Base-by-base conservation (phyloP, 352 stramenopile species). In the Pythium oligandrum region DNA sequence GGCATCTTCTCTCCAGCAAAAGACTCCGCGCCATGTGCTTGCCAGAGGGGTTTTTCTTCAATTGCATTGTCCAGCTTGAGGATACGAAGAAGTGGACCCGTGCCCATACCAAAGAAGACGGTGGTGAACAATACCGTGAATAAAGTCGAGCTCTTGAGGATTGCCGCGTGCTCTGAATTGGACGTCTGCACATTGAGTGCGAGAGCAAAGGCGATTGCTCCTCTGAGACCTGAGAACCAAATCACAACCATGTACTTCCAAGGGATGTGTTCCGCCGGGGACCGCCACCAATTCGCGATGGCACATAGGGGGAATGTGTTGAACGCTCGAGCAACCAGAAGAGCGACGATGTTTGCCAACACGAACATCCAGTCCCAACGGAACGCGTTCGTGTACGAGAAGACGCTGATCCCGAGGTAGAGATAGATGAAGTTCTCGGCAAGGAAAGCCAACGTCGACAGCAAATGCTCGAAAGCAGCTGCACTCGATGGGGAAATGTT, bases 151-250 rank as follows among this genome's bases (percentile, higher is more conserved):
- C 64, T 79, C 55, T 75, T 61, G 48, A 85, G 51, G n/a, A 80
- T 68, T 8, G 69, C 70, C 1, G 50, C 59, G 44, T 85, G 74
- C 38, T 63, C 38, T 11, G 32, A 8, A 44, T 57, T 59, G 3
- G 65, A 40, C 4, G 55, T 84, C 33, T 56, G 64, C 11, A 89
- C 77, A 48, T 93, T 93, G 1, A 91, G 68, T n/a, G 75, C 76
- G 36, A 96, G 74, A 30, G 90, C 88, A 57, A 97, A 98, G 0
- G 92, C 90, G 40, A 98, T 95, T 8, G 94, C 90, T 3, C 94
- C 94, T 36, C 94, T 83, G 17, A 98, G 61, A 11, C 94, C 94
- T 1, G 88, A 85, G 57, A 98, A 98, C 88, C 88, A 98, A 42
- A 98, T 91, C 30, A 93, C 83, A 9, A 86, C 35, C 75, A 89